Evolutionary conservation across 495 filamentous ascomycete species (phyloP).

Genomic region (Neurospora sp.): DNA sequence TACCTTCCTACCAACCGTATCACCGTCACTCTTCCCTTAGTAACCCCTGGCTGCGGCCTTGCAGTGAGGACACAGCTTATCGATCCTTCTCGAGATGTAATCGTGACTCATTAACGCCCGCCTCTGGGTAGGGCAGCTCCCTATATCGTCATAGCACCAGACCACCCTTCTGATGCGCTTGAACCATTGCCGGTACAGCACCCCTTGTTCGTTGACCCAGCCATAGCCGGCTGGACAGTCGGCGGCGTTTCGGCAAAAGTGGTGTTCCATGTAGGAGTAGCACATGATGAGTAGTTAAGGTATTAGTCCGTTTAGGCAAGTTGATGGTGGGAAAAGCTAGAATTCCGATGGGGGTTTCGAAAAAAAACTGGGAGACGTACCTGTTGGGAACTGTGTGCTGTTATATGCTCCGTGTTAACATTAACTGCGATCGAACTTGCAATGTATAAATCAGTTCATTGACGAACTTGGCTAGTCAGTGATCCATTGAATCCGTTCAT

Average conservation of each 20-base stretch:
- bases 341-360: neutral
- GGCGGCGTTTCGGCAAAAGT: neutral
- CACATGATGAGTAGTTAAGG: neutral
- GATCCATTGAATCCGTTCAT: neutral
- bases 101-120: neutral
- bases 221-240: neutral
- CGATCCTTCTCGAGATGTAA: neutral
- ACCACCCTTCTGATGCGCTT: neutral
- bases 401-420: neutral
- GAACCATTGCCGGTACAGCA: neutral
- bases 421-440: neutral
- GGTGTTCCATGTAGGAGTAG: neutral
- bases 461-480: neutral
- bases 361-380: neutral
- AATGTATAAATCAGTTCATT: neutral
- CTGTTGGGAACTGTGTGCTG: neutral
- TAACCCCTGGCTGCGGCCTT: neutral
- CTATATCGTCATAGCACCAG: neutral
- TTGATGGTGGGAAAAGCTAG: neutral
- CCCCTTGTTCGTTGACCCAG: neutral
- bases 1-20: neutral
- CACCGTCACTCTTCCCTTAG: too few species aligned
- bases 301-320: neutral
- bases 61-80: neutral
- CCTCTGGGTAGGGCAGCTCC: neutral